phyloP scores from a whole-genome alignment of 139 green algal species.

The Ostreobium quekettii region DNA sequence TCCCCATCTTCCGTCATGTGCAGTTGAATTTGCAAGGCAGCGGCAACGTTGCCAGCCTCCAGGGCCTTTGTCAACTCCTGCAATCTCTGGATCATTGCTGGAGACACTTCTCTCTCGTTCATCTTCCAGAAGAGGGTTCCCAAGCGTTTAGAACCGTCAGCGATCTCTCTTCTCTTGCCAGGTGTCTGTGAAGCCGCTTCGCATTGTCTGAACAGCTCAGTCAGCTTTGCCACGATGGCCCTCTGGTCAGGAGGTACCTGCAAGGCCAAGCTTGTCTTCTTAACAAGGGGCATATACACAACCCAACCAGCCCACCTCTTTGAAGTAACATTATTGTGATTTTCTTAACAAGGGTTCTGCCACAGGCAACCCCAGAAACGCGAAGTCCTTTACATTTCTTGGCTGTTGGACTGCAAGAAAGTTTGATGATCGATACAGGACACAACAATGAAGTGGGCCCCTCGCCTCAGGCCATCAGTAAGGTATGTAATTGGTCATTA shows the following conservation, averaged over 20 bases:
- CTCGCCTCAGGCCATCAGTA: too few relatives aligned
- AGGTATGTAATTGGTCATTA: too few relatives aligned
- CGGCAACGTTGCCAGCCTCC: constrained; percentile 62
- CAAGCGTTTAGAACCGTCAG: constrained; percentile 86
- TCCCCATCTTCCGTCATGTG: constrained; percentile 74
- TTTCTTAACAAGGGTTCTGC: too few relatives aligned
- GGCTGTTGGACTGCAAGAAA: too few relatives aligned
- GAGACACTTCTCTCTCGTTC: constrained; percentile 65
- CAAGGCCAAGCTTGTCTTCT: background rate
- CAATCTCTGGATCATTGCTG: constrained; percentile 63
- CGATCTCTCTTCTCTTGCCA: constrained; percentile 84
- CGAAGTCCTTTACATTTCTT: too few relatives aligned
- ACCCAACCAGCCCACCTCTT: too few relatives aligned
- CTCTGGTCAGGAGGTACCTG: constrained; percentile 46
- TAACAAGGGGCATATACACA: background rate
- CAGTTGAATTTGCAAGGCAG: constrained; percentile 61
- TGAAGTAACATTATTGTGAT: too few relatives aligned
- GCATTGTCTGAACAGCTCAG: constrained; percentile 47
- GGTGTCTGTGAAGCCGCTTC: constrained; percentile 15
- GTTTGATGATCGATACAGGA: too few relatives aligned
- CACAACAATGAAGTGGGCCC: too few relatives aligned
- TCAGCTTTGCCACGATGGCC: constrained; percentile 55
- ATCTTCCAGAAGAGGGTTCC: constrained; percentile 84
- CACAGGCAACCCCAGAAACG: too few relatives aligned
- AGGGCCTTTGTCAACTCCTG: constrained; percentile 70